A percentile compares a stretch with the other conserved stretches of the same genome.
Evolutionary conservation across 1,284 basidiomycete genomes (phyloP).

Genomic region (Rhodotorula sp.): DNA sequence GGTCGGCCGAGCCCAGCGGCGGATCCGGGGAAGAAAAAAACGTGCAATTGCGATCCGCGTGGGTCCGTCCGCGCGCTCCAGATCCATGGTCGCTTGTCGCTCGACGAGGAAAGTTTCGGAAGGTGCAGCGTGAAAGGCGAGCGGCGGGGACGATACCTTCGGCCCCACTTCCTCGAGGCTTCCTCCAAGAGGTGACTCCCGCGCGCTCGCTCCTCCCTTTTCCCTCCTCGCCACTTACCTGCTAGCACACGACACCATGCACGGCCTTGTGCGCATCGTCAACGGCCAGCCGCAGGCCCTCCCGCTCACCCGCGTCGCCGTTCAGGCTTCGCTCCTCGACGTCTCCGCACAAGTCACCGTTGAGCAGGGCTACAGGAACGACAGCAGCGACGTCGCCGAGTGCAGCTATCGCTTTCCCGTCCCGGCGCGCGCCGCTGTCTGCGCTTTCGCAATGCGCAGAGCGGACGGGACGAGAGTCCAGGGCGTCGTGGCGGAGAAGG

Average conservation of each 20-base stretch:
- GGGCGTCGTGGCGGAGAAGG: constrained; percentile 60
- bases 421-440: constrained; percentile 60
- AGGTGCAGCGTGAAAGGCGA: too few species aligned
- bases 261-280: constrained; percentile 11
- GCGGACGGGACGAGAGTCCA: constrained; percentile 54
- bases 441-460: constrained; percentile 57
- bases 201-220: not conserved
- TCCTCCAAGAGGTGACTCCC: too few species aligned
- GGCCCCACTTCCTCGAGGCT: constrained; percentile 5
- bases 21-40: not conserved
- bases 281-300: not conserved
- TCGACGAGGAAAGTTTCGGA: not conserved
- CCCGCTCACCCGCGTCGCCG: constrained; percentile 10
- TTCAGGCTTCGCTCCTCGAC: constrained; percentile 4
- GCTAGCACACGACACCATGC: not conserved
- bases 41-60: too few species aligned
- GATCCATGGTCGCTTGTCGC: too few species aligned
- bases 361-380: constrained; percentile 58
- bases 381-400: constrained; percentile 51
- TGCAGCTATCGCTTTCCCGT: constrained; percentile 63
- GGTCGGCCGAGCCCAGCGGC: too few species aligned
- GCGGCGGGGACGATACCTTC: not conserved
- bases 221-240: not conserved
- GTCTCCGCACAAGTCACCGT: constrained; percentile 45
- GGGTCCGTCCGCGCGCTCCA: too few species aligned